A percentile compares a stretch with the other conserved stretches of the same genome.
Evolutionary conservation across 768 basidiomycete species (phyloP).

Genomic region (Tephrocybe sp.): DNA sequence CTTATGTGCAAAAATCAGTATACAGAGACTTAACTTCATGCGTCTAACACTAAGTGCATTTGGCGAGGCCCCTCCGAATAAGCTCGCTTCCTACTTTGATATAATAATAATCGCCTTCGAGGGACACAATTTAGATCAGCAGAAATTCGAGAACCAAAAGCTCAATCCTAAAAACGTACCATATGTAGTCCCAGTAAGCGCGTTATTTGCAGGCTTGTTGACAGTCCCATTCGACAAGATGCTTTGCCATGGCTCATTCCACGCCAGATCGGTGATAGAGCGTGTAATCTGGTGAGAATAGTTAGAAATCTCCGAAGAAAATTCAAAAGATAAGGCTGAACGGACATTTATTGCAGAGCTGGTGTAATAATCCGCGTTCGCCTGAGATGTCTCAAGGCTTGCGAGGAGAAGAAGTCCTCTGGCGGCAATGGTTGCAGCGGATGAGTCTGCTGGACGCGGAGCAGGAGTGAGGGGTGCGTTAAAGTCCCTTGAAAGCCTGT

Average conservation of each 20-base stretch:
- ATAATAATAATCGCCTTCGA: constrained; percentile 63
- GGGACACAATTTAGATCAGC: background rate
- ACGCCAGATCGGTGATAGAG: constrained; percentile 18
- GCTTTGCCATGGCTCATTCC: constrained; percentile 22
- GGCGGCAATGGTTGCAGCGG: constrained; percentile 65
- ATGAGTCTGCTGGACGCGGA: constrained; percentile 66
- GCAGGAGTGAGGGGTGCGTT: constrained; percentile 60
- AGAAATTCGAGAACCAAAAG: background rate
- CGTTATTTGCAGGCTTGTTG: constrained; percentile 20
- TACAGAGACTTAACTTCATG: too few species aligned
- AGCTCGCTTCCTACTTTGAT: constrained; percentile 17
- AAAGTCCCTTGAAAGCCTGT: constrained; percentile 55
- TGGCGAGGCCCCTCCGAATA: background rate
- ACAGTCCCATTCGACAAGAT: constrained; percentile 22
- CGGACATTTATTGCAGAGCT: constrained; percentile 51
- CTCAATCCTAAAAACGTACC: constrained; percentile 25
- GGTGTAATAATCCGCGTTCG: constrained; percentile 39
- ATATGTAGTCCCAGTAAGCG: constrained; percentile 27
- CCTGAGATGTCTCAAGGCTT: constrained; percentile 34
- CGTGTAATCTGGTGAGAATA: constrained; percentile 11
- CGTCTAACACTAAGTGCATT: background rate
- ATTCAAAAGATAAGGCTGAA: background rate
- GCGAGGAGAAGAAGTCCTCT: constrained; percentile 62
- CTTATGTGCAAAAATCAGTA: too few species aligned
- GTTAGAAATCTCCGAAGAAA: background rate